Base-by-base conservation (phyloP, 768 basidiomycete species). In the Leucosporidium creatinivorum region DNA sequence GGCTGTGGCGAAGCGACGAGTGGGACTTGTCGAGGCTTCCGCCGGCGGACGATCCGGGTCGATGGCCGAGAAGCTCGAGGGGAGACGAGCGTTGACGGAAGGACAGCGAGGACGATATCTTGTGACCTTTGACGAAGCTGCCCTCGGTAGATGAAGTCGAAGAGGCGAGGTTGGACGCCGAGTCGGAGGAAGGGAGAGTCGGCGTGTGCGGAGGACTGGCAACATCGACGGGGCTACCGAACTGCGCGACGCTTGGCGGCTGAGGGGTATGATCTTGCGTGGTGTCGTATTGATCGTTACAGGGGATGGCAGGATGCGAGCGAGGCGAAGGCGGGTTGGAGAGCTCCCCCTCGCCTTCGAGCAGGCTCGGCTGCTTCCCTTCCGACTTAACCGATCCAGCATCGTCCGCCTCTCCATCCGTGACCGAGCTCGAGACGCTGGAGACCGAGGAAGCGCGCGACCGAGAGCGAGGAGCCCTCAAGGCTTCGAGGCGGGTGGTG, bases 321-420 rank as follows among this genome's bases (percentile, higher is more conserved):
- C 70, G 21, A 0, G 70, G 70, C 21, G 67, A 68, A 26, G 67
- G 65, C 30, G 70, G 70, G 23, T 66, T 61, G 50, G 67, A 68
- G 58, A 72, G 59, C 50, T 72, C 70, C 31, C 70, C 66, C 8
- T 67, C 50, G 0, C 66, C 69, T 30, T 71, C 69, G 12, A 71
- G 57, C 19, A 31, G 31, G 5, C 19, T 36, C 26, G 21, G 59
- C 59, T 60, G 21, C 57, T 39, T 25, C 36, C 18, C 28, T 15
- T 30, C 47, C n/a, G 25, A 48, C 31, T 48, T 26, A 1, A 39
- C 25, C 25, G 50, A 51, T 51, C 50, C 50, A 44, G 8, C 39
- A 15, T 44, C 39, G 39, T 44, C 39, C 15, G 39, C 50, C 50
- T 51, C 50, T 51, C 50, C 50, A 15, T 52, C 51, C 21, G 51